Percentiles rank a stretch among this genome's conserved stretches.
Evolutionary conservation across 2,329 filamentous ascomycete genomes (phyloP).

Genomic region (Ciborinia camelliae): DNA sequence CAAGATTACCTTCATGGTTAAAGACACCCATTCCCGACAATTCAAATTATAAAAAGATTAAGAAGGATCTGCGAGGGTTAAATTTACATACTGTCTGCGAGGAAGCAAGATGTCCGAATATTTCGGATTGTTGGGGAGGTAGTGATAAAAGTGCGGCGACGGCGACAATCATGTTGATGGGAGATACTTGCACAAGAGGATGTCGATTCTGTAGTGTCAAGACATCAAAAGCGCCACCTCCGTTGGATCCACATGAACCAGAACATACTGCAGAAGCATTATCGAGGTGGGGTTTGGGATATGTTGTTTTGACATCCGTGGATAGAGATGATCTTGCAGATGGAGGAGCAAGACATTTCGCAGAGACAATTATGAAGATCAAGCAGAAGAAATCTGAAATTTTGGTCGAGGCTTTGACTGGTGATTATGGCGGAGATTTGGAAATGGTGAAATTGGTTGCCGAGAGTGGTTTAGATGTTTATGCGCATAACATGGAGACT

Average conservation of each 20-base stretch:
- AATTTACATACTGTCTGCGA: slow-evolving; percentile 95
- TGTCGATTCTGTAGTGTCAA: slow-evolving; percentile 98
- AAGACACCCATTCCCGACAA: slow-evolving; percentile 91
- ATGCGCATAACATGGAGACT: slow-evolving; percentile 96
- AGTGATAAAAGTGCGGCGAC: slow-evolving; percentile 84
- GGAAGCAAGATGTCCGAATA: slow-evolving; percentile 95
- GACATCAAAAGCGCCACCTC: slow-evolving; percentile 70
- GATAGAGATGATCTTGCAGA: slow-evolving; percentile 91
- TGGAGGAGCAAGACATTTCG: slow-evolving; percentile 84
- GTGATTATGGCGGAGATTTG: slow-evolving; percentile 80
- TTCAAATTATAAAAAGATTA: slow-evolving; percentile 88
- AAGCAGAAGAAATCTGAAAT: slow-evolving; percentile 77
- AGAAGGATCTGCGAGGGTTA: slow-evolving; percentile 84
- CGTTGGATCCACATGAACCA: slow-evolving; percentile 91
- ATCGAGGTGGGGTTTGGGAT: slow-evolving; percentile 87
- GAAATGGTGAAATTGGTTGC: slow-evolving; percentile 87
- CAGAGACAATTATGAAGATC: slow-evolving; percentile 90
- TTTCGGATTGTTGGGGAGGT: slow-evolving; percentile 97
- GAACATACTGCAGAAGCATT: slow-evolving; percentile 95
- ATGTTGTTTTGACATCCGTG: slow-evolving; percentile 90
- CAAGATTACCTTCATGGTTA: slow-evolving; percentile 84
- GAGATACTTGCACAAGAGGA: slow-evolving; percentile 93
- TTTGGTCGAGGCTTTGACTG: slow-evolving; percentile 79
- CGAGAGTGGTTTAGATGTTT: slow-evolving; percentile 86
- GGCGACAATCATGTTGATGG: slow-evolving; percentile 99